These are phyloP conservation scores for Talaromyces sp. DNA, from an alignment of 2,329 filamentous ascomycete species.

Conservation along the genomic window DNA sequence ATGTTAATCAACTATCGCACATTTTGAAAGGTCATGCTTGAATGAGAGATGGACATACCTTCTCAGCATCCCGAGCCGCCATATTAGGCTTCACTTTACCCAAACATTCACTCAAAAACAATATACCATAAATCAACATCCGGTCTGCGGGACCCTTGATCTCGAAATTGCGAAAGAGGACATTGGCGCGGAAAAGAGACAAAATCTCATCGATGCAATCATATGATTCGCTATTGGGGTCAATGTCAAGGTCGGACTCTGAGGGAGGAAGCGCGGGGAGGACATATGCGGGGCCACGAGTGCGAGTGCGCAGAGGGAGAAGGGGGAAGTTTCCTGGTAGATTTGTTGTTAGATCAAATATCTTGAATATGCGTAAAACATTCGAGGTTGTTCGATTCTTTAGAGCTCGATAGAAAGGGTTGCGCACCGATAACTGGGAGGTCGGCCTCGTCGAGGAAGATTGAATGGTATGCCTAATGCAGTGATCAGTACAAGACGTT, in stretches of 20 bases:
- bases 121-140: slow-evolving; percentile 91
- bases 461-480: slow-evolving; percentile 86
- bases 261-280: slow-evolving; percentile 62
- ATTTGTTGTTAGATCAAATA: not conserved
- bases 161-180: slow-evolving; percentile 98
- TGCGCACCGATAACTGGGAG: slow-evolving; percentile 57
- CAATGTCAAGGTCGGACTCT: slow-evolving; percentile 48
- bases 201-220: slow-evolving; percentile 94
- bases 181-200: slow-evolving; percentile 91
- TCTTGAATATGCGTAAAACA: not conserved
- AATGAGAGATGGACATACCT: slow-evolving; percentile 38
- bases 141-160: slow-evolving; percentile 94
- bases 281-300: slow-evolving; percentile 88
- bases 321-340: slow-evolving; percentile 84
- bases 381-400: not conserved
- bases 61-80: slow-evolving; percentile 60
- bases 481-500: not conserved
- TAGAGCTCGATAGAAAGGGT: not conserved
- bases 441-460: slow-evolving; percentile 79
- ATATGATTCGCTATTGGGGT: slow-evolving; percentile 87
- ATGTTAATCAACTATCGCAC: slow-evolving; percentile 20
- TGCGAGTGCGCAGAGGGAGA: slow-evolving; percentile 88
- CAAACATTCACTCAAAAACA: slow-evolving; percentile 88
- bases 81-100: slow-evolving; percentile 76
- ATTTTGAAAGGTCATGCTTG: too few relatives aligned